Base-by-base conservation (phyloP, 768 basidiomycete species). In the Suillus americanus region DNA sequence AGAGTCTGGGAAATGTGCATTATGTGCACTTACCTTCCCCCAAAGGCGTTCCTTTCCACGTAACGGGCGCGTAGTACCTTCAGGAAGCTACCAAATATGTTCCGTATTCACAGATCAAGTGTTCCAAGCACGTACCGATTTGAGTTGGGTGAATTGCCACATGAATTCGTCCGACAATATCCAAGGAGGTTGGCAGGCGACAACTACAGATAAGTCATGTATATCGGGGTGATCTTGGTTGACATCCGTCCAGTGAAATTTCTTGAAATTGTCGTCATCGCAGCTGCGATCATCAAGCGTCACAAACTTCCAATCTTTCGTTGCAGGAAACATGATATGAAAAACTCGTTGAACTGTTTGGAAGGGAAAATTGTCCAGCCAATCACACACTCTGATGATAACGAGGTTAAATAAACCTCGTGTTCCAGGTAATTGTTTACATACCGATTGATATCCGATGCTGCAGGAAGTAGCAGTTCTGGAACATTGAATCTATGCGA, bases 121-220 rank as follows among this genome's bases (percentile, higher is more conserved):
- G 57, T 43, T 60, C 18, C 33, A 33, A 45, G 41, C 18, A 50
- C 38, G 33, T 62, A 69, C 73, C 8, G 76, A 76, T 64, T 51
- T 65, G 51, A 83, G 79, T 66, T 79, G 74, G 3, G 81, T 74
- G 69, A 89, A 87, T 68, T 84, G 82, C 68, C 79, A 76, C 66
- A 88, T 76, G 69, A 87, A 85, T 65, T 81, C 79, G n/a, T 72
- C 69, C 13, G 83, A 83, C 48, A 88, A 79, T 28, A 86, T 77
- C 83, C 84, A 87, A 7, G 86, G 85, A 3, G 87, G 84, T 70
- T 88, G 86, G 66, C 84, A 84, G n/a, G 82, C 86, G 48, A 89
- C 72, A 4, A 86, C 72, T 23, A 88, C 75, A 51, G 80, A 79
- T 38, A 72, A 73, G 35, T 66, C 74, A 51, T 71, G 70, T 37